Evolutionary conservation across 2,329 filamentous ascomycete species (phyloP).

Genomic region (Botrytis hyacinthi): DNA sequence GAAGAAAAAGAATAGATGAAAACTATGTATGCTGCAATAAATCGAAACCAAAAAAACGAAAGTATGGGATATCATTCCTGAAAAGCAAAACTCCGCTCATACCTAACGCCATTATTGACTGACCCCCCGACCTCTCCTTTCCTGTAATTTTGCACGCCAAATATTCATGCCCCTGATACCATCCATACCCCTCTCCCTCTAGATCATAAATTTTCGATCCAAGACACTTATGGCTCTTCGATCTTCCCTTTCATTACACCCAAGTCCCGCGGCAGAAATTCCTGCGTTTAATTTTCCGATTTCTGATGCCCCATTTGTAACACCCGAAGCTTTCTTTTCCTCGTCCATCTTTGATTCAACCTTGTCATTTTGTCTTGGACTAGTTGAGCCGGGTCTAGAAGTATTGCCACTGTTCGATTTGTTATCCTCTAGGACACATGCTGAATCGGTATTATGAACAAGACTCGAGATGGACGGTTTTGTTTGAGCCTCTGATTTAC

Average conservation of each 20-base stretch:
- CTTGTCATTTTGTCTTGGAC: constrained; percentile 29
- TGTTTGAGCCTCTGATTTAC: constrained; percentile 33
- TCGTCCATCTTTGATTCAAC: constrained; percentile 42
- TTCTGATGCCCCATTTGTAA: constrained; percentile 37
- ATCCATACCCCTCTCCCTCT: background rate
- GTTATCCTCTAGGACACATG: constrained; percentile 35
- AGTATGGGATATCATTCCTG: constrained; percentile 20
- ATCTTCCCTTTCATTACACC: constrained; percentile 54
- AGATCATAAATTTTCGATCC: constrained; percentile 53
- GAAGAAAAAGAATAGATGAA: background rate
- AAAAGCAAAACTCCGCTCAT: constrained; percentile 13
- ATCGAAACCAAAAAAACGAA: constrained; percentile 17
- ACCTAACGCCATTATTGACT: background rate
- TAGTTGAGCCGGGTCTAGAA: constrained; percentile 33
- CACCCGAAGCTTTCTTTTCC: background rate
- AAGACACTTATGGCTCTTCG: constrained; percentile 63
- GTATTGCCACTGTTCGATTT: constrained; percentile 37
- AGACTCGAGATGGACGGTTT: constrained; percentile 38
- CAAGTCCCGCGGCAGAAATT: background rate
- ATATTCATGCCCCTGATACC: background rate
- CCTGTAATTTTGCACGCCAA: constrained; percentile 15
- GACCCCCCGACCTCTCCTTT: background rate
- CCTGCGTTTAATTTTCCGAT: constrained; percentile 52
- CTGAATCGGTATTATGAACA: constrained; percentile 36
- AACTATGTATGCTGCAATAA: background rate